Conservation (phyloP, 1,139 yeast species). For the Suhomyces anneliseae region DNA sequence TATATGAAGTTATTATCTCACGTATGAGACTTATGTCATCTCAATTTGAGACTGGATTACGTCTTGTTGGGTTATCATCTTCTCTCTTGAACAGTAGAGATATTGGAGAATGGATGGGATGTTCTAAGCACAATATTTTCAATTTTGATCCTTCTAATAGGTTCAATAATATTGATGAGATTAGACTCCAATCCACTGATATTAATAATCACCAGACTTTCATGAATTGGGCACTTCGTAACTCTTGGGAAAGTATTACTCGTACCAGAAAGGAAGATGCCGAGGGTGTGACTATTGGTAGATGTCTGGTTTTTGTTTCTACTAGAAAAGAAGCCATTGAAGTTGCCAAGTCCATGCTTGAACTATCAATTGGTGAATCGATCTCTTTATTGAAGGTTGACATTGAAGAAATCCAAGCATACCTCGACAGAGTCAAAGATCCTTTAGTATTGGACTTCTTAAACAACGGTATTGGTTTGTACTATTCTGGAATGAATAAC, state of each 20-base stretch:
- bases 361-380: constrained; percentile 33
- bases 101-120: constrained; percentile 85
- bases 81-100: constrained; percentile 77
- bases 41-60: constrained; percentile 53
- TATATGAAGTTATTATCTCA: constrained; percentile 69
- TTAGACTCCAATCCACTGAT: constrained; percentile 47
- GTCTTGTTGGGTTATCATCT: constrained; percentile 68
- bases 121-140: constrained; percentile 54
- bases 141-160: constrained; percentile 72
- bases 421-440: constrained; percentile 50
- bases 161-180: constrained; percentile 52
- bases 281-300: constrained; percentile 13
- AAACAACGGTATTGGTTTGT: constrained; percentile 66
- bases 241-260: constrained; percentile 1
- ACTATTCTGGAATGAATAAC: constrained; percentile 58
- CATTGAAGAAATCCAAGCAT: constrained; percentile 40
- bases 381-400: constrained; percentile 25
- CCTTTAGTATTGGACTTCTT: constrained; percentile 43
- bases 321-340: constrained; percentile 57
- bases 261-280: neutral
- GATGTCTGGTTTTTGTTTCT: constrained; percentile 56
- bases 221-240: constrained; percentile 51
- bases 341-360: constrained; percentile 46
- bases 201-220: constrained; percentile 24
- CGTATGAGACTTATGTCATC: constrained; percentile 69